Evolutionary conservation across 345 rosid species (phyloP).

Genomic region (Geranium brycei): DNA sequence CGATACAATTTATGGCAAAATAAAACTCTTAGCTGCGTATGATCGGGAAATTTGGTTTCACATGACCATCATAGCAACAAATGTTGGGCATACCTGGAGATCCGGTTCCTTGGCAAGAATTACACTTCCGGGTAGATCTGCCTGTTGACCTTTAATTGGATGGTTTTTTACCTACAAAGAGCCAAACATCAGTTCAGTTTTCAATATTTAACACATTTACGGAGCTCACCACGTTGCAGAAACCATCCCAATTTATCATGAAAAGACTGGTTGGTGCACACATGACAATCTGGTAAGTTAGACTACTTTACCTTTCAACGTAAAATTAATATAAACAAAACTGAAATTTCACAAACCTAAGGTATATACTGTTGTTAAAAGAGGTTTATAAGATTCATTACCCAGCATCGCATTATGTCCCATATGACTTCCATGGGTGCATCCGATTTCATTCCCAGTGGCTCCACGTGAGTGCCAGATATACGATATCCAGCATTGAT

Average conservation of each 20-base stretch:
- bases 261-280: too few relatives aligned
- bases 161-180: constrained; percentile 64
- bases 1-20: neutral
- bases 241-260: too few relatives aligned
- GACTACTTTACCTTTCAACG: too few relatives aligned
- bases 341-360: too few relatives aligned
- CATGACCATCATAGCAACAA: neutral
- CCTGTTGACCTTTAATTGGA: constrained; percentile 75
- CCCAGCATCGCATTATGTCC: constrained; percentile 99
- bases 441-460: constrained; percentile 86
- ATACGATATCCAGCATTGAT: constrained; percentile 86
- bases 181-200: neutral
- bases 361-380: neutral
- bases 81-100: constrained; percentile 34
- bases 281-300: too few relatives aligned
- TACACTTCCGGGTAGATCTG: constrained; percentile 82
- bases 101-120: constrained; percentile 82
- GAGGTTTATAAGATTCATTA: constrained; percentile 20
- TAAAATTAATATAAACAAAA: too few relatives aligned
- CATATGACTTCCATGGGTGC: constrained; percentile 97
- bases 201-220: neutral
- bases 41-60: too few relatives aligned
- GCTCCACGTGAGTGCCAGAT: constrained; percentile 89
- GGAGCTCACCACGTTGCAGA: neutral
- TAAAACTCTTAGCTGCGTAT: neutral